Evolutionary conservation across 176 grass and related monocot genomes (phyloP).

Genomic region (Paspalum vaginatum): DNA sequence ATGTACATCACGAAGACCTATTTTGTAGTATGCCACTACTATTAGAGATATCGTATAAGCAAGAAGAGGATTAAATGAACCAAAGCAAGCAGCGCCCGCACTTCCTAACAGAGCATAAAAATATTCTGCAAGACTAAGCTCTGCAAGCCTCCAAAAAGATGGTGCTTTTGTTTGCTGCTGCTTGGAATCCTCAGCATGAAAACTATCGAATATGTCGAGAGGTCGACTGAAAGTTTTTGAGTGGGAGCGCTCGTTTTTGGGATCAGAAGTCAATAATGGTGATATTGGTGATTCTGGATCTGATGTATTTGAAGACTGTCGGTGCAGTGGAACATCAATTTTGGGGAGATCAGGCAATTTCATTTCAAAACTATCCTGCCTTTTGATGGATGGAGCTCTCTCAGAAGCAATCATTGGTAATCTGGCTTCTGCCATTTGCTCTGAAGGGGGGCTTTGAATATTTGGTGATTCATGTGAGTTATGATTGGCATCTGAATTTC

Average conservation of each 20-base stretch:
- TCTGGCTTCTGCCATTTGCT: constrained; percentile 72
- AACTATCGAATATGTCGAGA: constrained; percentile 70
- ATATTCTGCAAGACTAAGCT: constrained; percentile 92
- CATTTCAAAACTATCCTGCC: constrained; percentile 94
- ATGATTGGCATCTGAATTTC: constrained; percentile 74
- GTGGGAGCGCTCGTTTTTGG: constrained; percentile 95
- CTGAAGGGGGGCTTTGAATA: constrained; percentile 84
- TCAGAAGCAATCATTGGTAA: constrained; percentile 62
- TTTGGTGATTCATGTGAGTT: constrained; percentile 89
- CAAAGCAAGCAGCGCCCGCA: constrained; percentile 91
- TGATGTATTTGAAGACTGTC: constrained; percentile 75
- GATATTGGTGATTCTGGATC: constrained; percentile 98
- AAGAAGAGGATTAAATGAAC: constrained; percentile 98
- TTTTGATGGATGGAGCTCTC: constrained; percentile 85
- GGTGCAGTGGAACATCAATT: constrained; percentile 79
- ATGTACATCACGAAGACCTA: constrained; percentile 64
- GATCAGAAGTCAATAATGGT: constrained; percentile 91
- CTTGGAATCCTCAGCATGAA: constrained; percentile 51
- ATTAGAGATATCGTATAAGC: constrained; percentile 96
- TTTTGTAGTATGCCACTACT: constrained; percentile 87
- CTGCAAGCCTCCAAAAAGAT: constrained; percentile 88
- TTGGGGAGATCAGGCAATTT: constrained; percentile 93
- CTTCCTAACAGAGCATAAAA: constrained; percentile 94
- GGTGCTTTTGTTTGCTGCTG: constrained; percentile 57
- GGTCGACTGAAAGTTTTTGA: constrained; percentile 96